Percentiles rank a stretch among this genome's conserved stretches.
These are phyloP conservation scores for Linnemannia zychae DNA, from an alignment of 192 early-diverging fungal genomes.

Conservation along the genomic window DNA sequence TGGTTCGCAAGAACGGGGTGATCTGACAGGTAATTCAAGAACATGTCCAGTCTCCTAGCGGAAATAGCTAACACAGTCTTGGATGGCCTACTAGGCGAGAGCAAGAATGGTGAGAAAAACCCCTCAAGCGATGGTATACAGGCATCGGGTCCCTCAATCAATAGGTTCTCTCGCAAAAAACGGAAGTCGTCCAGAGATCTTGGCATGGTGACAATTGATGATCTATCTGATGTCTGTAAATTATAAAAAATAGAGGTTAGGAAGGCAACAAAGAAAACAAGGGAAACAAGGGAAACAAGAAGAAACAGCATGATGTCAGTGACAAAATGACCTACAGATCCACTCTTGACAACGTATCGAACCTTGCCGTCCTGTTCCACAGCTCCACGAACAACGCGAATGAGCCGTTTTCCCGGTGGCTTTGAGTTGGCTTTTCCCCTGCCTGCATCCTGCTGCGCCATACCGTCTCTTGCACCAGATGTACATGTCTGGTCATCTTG, in stretches of 20 bases:
- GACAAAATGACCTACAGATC: constrained; percentile 33
- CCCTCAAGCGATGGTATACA: constrained; percentile 59
- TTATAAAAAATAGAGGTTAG: background rate
- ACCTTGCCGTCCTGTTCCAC: constrained; percentile 44
- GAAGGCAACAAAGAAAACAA: background rate
- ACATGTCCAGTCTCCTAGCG: constrained; percentile 49
- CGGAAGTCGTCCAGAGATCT: constrained; percentile 62
- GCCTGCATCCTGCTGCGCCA: background rate
- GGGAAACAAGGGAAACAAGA: no score
- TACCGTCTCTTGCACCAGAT: background rate
- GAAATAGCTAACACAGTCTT: constrained; percentile 37
- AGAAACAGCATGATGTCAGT: no score
- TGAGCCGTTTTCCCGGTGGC: constrained; percentile 29
- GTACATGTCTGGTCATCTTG: background rate
- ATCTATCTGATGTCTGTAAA: constrained; percentile 25
- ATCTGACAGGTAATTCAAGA: constrained; percentile 57
- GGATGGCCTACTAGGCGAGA: constrained; percentile 58
- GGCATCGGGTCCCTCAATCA: constrained; percentile 58
- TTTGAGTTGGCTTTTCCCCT: background rate
- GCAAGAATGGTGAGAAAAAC: constrained; percentile 52
- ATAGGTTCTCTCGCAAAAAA: constrained; percentile 54
- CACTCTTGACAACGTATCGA: constrained; percentile 58
- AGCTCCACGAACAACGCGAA: constrained; percentile 49
- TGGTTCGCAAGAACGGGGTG: constrained; percentile 60
- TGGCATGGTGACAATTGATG: constrained; percentile 56